phyloP scores from a whole-genome alignment of 805 yeast genomes.

The Scheffersomyces lignosus region DNA sequence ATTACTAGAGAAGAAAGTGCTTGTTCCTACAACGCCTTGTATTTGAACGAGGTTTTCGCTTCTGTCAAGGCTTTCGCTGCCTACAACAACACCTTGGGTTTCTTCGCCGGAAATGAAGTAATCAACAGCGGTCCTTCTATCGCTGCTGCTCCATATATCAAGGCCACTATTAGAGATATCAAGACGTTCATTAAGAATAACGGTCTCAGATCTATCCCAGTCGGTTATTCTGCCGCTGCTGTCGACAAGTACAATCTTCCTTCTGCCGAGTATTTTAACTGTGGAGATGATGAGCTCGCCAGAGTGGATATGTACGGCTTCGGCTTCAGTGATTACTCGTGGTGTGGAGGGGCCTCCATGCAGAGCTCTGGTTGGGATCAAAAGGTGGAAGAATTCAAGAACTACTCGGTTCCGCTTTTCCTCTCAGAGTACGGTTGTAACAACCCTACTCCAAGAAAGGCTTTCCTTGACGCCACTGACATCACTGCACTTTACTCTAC shows the following conservation, averaged over 20 bases:
- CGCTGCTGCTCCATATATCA: constrained; percentile 72
- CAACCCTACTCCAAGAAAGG: constrained; percentile 68
- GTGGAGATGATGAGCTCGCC: constrained; percentile 79
- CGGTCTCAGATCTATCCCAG: constrained; percentile 77
- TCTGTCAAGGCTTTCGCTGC: constrained; percentile 82
- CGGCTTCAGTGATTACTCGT: constrained; percentile 94
- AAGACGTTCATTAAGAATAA: constrained; percentile 72
- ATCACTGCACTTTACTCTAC: constrained; percentile 71
- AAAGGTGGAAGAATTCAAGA: constrained; percentile 65
- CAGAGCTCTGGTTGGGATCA: constrained; percentile 67
- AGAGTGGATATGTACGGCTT: constrained; percentile 86
- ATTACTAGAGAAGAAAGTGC: constrained; percentile 51
- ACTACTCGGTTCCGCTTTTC: constrained; percentile 79
- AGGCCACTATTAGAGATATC: constrained; percentile 92
- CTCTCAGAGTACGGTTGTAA: constrained; percentile 91
- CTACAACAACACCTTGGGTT: constrained; percentile 84
- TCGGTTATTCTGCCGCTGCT: constrained; percentile 97
- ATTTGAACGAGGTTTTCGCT: constrained; percentile 85
- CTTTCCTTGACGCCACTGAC: too few species aligned
- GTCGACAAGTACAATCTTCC: constrained; percentile 68
- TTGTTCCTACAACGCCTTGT: constrained; percentile 71
- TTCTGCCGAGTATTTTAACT: constrained; percentile 81
- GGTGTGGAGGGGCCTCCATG: constrained; percentile 86
- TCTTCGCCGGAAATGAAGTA: constrained; percentile 89
- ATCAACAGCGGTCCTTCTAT: constrained; percentile 71